Evolutionary conservation across 192 early-diverging fungal genomes (phyloP), one percentile per base, ranked within the genome.

Genomic region (Umbelopsis isabellina): DNA sequence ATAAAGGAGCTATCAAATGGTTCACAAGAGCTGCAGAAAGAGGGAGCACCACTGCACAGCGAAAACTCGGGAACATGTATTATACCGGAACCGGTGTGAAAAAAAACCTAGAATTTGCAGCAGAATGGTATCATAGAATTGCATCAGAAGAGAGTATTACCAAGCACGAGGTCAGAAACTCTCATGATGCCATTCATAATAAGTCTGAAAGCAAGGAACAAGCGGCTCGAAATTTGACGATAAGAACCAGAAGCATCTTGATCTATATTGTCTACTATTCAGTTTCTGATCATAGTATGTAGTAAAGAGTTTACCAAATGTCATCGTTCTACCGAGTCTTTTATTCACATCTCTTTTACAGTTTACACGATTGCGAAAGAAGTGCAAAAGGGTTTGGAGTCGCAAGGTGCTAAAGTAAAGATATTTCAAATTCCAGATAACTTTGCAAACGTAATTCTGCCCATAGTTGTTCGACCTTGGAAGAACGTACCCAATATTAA

Each of bases 321-420:
- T 25, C 23, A 61, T 35, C 33, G 30, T 25, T 16, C 16, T 4
- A 49, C 0, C 48, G 0, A 16, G 2, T 1, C 0, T 49, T 16
- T 49, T 16, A 41, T 3, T 30, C 3, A 41, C 37, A 41, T 41
- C 15, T n/a, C 48, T 21, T 18, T 3, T 21, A 5, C 48, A 61
- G 75, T 92, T 79, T 84, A 86, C 73, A 86, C 67, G 18, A 71
- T 95, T 13, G 91, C 90, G 51, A 72, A 90, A 70, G 78, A 75
- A 10, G 68, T 93, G 44, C 79, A 91, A 73, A 79, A 84, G 66
- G 93, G 93, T 13, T 73, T 91, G 33, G 75, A 90, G 69, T 78
- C 79, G 49, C 55, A 69, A 53, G 76, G 76, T 35, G 48, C 49
- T 9, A 35, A 75, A 25, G 79, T 75, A 20, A 75, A 75, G 25